Conservation (phyloP, 1,284 basidiomycete genomes). For the Pyrrhoderma noxium region DNA sequence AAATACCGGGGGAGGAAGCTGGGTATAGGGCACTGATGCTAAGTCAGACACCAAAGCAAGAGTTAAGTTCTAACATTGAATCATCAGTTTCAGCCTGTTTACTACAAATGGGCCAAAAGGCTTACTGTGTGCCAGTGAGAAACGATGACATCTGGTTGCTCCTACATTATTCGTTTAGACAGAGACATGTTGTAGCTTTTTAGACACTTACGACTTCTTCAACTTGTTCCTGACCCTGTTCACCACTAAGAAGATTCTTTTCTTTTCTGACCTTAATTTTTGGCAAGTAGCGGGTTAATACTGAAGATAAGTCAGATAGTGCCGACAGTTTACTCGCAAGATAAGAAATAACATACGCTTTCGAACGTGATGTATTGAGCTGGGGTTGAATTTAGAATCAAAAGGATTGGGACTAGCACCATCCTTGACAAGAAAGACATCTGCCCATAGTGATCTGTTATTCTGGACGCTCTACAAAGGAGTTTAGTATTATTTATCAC, state of each 20-base stretch:
- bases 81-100: background rate
- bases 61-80: slow-evolving; percentile 64
- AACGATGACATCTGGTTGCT: slow-evolving; percentile 50
- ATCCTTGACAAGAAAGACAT: slow-evolving; percentile 73
- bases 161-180: background rate
- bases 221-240: slow-evolving; percentile 37
- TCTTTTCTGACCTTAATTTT: slow-evolving; percentile 70
- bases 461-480: slow-evolving; percentile 56
- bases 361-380: slow-evolving; percentile 65
- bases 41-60: slow-evolving; percentile 78
- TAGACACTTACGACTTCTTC: slow-evolving; percentile 31
- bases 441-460: slow-evolving; percentile 82
- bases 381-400: slow-evolving; percentile 42
- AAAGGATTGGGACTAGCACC: slow-evolving; percentile 58
- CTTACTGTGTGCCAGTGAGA: slow-evolving; percentile 79
- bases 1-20: slow-evolving; percentile 55
- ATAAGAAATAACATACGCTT: slow-evolving; percentile 55
- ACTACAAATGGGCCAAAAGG: too few relatives aligned
- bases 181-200: slow-evolving; percentile 16
- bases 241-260: slow-evolving; percentile 68
- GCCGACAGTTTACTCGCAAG: slow-evolving; percentile 1
- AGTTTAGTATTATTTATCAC: slow-evolving; percentile 4
- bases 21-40: slow-evolving; percentile 43
- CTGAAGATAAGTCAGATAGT: slow-evolving; percentile 37
- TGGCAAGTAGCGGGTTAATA: slow-evolving; percentile 77